Percentiles rank a stretch among this genome's conserved stretches.
Evolutionary conservation across 202 grass and related monocot genomes (phyloP).

Genomic region (Cymbopogon flexuosus): DNA sequence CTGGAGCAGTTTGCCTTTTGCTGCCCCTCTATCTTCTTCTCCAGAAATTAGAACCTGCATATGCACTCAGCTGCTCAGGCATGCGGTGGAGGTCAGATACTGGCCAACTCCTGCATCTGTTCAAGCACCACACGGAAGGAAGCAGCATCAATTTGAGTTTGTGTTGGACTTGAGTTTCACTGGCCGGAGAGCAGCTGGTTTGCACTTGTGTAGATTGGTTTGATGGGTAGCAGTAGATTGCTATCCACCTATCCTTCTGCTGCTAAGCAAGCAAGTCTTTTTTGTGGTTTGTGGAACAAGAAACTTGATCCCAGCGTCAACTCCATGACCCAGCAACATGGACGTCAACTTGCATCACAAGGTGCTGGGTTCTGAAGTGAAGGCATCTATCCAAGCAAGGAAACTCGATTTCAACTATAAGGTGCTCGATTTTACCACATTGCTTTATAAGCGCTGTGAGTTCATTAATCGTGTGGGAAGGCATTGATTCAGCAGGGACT

Average conservation of each 20-base stretch:
- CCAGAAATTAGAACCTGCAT: neutral
- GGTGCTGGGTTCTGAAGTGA: neutral
- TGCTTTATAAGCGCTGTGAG: neutral
- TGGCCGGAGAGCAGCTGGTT: neutral
- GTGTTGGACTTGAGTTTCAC: neutral
- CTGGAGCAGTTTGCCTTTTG: neutral
- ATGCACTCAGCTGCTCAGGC: neutral
- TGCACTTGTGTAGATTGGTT: neutral
- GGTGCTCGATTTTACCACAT: neutral
- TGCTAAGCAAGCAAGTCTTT: neutral
- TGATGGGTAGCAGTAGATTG: neutral
- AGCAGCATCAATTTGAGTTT: neutral
- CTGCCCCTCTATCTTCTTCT: neutral
- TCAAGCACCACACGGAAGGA: neutral
- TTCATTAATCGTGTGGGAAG: neutral
- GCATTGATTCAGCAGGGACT: neutral
- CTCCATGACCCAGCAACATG: neutral
- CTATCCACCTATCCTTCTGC: neutral
- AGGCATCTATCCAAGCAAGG: neutral
- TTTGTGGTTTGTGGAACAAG: neutral
- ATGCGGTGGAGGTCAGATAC: neutral
- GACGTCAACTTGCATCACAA: neutral
- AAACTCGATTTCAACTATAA: neutral
- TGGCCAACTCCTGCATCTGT: neutral
- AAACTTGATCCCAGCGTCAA: neutral